Evolutionary conservation across 129 eudicot species (phyloP), one percentile per base, ranked within the genome.

Genomic region (Artemisia annua): DNA sequence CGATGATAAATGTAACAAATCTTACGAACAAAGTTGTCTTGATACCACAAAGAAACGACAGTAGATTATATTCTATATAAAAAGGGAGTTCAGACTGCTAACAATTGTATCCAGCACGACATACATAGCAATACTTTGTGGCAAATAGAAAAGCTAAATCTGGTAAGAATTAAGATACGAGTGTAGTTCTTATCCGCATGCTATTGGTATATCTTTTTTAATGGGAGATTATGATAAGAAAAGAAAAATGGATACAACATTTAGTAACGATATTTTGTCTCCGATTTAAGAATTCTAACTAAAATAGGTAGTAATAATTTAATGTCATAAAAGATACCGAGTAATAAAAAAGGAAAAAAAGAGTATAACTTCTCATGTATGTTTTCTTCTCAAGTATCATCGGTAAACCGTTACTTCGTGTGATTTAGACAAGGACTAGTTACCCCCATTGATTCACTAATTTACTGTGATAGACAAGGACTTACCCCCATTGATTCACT

Each of bases 261-360:
- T 13, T 52, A 15, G 32, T 57, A 10, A 71, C 9, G 46, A 46
- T 12, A 71, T 7, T 35, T 58, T 57, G 20, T 56, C 39, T 19
- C 53, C 39, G 11, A 55, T 16, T 9, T 43, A 32, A 70, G 6
- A 30, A 16, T 16, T 30, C 28, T 9, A 53, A 69, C 44, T 51
- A 52, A 39, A 69, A n/a, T 69, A 30, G 51, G 74, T 30, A 43
- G 63, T 20, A 43, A 19, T 55, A 73, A 9, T 24, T n/a, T 26
- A 48, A 24, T 26, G 8, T 8, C 17, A 1, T 72, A 22, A 43
- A 3, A 0, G 46, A 39, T 39, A 39, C 10, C 46, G 10, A 39
- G 2, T 39, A 39, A 39, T 8, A 39, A 39, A 1, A 39, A 39
- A 39, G 3, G 3, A 39, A 71, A 20, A 24, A 71, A n/a, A 17